Evolutionary conservation across 176 grass and related monocot genomes (phyloP), one percentile per base, ranked within the genome.

Genomic region (Saccharum officinarum): DNA sequence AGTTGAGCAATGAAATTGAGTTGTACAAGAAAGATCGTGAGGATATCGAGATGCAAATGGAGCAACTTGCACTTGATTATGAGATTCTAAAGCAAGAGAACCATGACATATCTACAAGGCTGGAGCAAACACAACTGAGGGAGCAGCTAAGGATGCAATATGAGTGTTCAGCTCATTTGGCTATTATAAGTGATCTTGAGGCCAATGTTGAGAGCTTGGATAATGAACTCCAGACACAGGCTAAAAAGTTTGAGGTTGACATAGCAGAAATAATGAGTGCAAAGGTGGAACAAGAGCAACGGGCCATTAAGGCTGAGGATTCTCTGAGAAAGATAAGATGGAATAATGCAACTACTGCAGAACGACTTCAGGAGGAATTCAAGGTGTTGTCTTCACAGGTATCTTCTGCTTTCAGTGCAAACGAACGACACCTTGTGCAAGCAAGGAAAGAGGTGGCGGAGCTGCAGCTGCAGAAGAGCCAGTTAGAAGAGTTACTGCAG

Each of bases 11-110:
- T 71, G 97, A 94, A 85, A 81, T 94, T 20, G 93, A 96, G 63
- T 69, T 96, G 75, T 99, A 94, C 83, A 97, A 83, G 81, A 94
- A 97, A 81, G 97, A 99, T 13, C 87, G 92, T 55, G 94, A 99
- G 77, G 97, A 99, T 22, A 73, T 97, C 0, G 92, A 94, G 82
- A 94, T 99, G 94, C 97, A 99, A 87, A 96, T 99, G 92, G 97
- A 99, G 76, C 97, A 97, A 77, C 89, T 99, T 79, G 97, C 92
- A 80, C 88, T 97, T 80, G 97, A 99, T 73, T 97, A 97, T 52
- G 97, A 99, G 87, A 99, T 99, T 84, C 50, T 99, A 72, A 99
- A 97, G 62, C 97, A 97, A 85, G 97, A 97, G 83, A 97, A 94
- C 82, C 94, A 99, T 86, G 97, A 99, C 69, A 87, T 99, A 50